A percentile compares a stretch with the other conserved stretches of the same genome.
These are phyloP conservation scores for Teratosphaeria epicoccoides DNA, from an alignment of 2,329 filamentous ascomycete genomes.

Conservation along the genomic window DNA sequence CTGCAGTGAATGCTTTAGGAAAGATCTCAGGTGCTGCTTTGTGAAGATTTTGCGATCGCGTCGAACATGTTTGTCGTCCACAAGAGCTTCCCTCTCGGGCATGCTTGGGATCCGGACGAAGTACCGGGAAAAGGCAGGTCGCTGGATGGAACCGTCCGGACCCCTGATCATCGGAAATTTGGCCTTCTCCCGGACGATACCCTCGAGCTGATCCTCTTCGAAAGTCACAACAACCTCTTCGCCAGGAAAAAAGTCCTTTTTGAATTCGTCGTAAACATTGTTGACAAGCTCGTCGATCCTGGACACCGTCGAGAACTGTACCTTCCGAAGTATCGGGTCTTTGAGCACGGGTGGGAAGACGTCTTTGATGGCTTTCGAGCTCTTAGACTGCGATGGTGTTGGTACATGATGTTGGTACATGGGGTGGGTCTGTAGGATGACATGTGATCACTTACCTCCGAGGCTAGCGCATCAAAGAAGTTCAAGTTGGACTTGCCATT, in stretches of 20 bases:
- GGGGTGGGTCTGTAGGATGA: not conserved
- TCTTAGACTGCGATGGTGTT: constrained; percentile 36
- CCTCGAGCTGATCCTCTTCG: constrained; percentile 48
- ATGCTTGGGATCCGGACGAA: constrained; percentile 61
- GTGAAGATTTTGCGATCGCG: constrained; percentile 88
- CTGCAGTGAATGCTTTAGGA: constrained; percentile 89
- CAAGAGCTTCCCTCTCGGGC: constrained; percentile 59
- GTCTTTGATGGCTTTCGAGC: constrained; percentile 80
- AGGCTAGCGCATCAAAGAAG: constrained; percentile 73
- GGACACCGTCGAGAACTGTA: constrained; percentile 82
- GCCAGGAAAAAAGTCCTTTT: constrained; percentile 80
- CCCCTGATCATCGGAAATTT: constrained; percentile 52
- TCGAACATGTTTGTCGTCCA: constrained; percentile 70
- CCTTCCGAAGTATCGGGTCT: constrained; percentile 76
- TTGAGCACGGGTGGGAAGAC: constrained; percentile 86
- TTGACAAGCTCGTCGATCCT: constrained; percentile 74
- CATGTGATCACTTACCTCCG: constrained; percentile 22
- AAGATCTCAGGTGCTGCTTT: constrained; percentile 84
- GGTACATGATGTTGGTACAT: not conserved
- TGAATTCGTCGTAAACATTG: constrained; percentile 56
- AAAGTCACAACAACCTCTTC: constrained; percentile 69
- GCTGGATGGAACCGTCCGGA: constrained; percentile 53
- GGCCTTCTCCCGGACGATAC: constrained; percentile 75
- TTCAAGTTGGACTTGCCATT: constrained; percentile 83
- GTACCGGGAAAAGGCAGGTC: constrained; percentile 64